A percentile compares a stretch with the other conserved stretches of the same genome.
Evolutionary conservation across 1,284 basidiomycete genomes (phyloP).

Genomic region (Cryptococcus sp.): DNA sequence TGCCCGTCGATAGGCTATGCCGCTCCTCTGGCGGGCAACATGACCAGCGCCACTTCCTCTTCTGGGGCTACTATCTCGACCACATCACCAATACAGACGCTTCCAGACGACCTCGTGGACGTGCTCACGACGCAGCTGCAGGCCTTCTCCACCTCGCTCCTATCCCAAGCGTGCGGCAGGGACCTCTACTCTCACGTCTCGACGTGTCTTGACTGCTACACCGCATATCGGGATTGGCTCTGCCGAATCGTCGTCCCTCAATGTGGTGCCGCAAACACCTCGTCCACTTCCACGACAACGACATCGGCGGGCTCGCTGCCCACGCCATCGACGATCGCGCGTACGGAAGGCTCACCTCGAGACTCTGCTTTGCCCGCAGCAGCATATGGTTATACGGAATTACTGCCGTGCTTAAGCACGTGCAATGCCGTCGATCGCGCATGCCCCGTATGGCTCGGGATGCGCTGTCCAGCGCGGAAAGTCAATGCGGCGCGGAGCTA

Average conservation of each 20-base stretch:
- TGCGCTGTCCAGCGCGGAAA: slow-evolving; percentile 66
- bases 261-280: slow-evolving; percentile 56
- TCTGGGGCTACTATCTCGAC: slow-evolving; percentile 25
- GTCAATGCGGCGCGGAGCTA: slow-evolving; percentile 73
- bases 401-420: slow-evolving; percentile 75
- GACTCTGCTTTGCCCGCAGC: slow-evolving; percentile 20
- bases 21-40: slow-evolving; percentile 61
- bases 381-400: slow-evolving; percentile 60
- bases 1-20: slow-evolving; percentile 74
- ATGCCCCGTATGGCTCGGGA: slow-evolving; percentile 71
- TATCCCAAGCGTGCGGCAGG: slow-evolving; percentile 73
- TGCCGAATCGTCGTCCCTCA: slow-evolving; percentile 72
- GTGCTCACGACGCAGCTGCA: slow-evolving; percentile 64
- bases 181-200: slow-evolving; percentile 77
- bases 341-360: slow-evolving; percentile 54
- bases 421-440: slow-evolving; percentile 73
- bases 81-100: slow-evolving; percentile 59
- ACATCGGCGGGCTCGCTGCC: slow-evolving; percentile 16
- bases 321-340: slow-evolving; percentile 51
- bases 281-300: slow-evolving; percentile 45
- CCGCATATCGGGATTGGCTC: slow-evolving; percentile 75
- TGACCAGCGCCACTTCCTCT: slow-evolving; percentile 32
- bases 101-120: slow-evolving; percentile 59
- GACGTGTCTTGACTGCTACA: slow-evolving; percentile 72
- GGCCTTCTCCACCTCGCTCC: slow-evolving; percentile 72